These are phyloP conservation scores for Ustilaginoidea virens DNA, from an alignment of 2,329 filamentous ascomycete genomes.

Conservation along the genomic window DNA sequence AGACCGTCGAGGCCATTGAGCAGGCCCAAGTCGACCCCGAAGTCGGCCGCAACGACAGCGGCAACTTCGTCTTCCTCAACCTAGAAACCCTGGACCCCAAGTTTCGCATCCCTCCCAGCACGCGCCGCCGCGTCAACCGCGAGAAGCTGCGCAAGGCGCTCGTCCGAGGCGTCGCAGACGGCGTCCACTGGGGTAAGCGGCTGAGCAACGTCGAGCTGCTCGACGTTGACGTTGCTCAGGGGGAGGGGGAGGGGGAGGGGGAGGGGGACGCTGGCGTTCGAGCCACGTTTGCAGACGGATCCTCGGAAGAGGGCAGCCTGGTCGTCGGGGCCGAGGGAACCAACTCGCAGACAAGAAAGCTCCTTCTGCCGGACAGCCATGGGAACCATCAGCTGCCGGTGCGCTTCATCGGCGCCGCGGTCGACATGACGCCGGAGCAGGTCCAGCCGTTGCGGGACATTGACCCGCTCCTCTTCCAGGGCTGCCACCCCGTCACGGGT, in stretches of 20 bases:
- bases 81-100: constrained; percentile 20
- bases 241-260: no score
- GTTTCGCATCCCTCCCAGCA: constrained; percentile 22
- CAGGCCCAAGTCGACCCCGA: constrained; percentile 17
- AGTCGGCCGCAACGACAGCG: constrained; percentile 22
- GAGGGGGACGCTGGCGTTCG: no score
- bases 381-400: constrained; percentile 20
- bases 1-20: constrained; percentile 11
- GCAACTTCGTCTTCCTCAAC: constrained; percentile 25
- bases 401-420: constrained; percentile 20
- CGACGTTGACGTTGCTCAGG: constrained; percentile 6
- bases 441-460: constrained; percentile 25
- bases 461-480: constrained; percentile 39
- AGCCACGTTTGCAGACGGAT: constrained; percentile 18
- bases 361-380: constrained; percentile 16
- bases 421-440: constrained; percentile 21
- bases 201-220: constrained; percentile 12
- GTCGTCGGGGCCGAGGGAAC: constrained; percentile 25
- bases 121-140: constrained; percentile 20
- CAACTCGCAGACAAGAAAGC: constrained; percentile 19
- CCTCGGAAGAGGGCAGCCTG: constrained; percentile 15
- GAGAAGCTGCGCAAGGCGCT: constrained; percentile 18
- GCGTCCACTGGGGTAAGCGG: constrained; percentile 17
- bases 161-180: constrained; percentile 11
- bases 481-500: constrained; percentile 32